Conservation (phyloP, 2,329 filamentous ascomycete genomes). For the Alternaria novae-zelandiae region DNA sequence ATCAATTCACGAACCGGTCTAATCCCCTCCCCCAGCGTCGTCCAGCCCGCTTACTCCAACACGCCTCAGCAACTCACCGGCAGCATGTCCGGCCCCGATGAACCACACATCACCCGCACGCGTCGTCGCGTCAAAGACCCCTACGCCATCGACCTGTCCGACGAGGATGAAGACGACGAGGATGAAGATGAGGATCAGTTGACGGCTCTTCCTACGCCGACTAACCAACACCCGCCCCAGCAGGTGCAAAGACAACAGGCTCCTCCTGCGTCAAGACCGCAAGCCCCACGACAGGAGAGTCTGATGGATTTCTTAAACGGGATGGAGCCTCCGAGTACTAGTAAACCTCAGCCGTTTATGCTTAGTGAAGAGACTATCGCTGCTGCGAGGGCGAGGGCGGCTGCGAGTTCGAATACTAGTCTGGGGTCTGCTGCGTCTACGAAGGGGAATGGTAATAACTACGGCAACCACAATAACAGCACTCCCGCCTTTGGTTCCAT, state of each 20-base stretch:
- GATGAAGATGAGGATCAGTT: conserved; percentile 57
- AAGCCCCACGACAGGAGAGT: conserved; percentile 56
- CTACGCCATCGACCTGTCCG: conserved; percentile 79
- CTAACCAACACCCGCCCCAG: conserved; percentile 11
- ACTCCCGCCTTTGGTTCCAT: conserved; percentile 16
- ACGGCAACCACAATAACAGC: neutral
- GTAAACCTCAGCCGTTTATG: conserved; percentile 42
- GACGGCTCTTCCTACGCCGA: conserved; percentile 53
- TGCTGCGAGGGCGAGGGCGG: conserved; percentile 40
- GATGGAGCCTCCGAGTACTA: conserved; percentile 65
- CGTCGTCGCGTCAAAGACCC: conserved; percentile 83
- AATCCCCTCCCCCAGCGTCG: conserved; percentile 47
- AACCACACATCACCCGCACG: conserved; percentile 71
- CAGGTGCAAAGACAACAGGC: neutral
- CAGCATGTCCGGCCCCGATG: conserved; percentile 33
- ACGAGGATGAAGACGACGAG: conserved; percentile 31
- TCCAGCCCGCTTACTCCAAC: conserved; percentile 47
- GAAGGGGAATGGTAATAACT: conserved; percentile 4
- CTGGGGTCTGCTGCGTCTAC: conserved; percentile 20
- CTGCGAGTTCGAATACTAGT: conserved; percentile 11
- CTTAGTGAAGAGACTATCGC: conserved; percentile 41
- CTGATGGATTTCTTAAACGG: conserved; percentile 76
- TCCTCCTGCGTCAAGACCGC: too few species aligned
- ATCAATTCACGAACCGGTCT: conserved; percentile 79
- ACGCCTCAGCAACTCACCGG: conserved; percentile 43